Conservation (phyloP, 768 basidiomycete species). For the Amanita molliuscula region DNA sequence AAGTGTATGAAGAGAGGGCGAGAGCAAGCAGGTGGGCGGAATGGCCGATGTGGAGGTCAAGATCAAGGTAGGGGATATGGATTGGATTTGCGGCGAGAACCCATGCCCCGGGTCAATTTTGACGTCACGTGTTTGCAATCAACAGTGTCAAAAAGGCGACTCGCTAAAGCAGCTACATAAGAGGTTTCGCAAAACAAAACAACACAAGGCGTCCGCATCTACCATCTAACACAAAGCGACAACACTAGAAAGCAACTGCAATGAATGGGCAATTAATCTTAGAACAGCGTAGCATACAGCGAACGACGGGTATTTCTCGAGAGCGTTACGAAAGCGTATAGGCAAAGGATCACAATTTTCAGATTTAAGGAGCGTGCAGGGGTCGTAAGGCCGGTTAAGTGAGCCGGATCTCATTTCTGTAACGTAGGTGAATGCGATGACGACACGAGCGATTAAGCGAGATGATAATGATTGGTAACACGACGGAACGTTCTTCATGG, state of each 20-base stretch:
- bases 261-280: not conserved
- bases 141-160: not conserved
- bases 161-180: too few species aligned
- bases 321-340: slow-evolving; percentile 2
- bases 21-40: not conserved
- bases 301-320: not conserved
- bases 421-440: not conserved
- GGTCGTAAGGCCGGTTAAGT: not conserved
- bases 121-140: slow-evolving; percentile 5
- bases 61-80: not conserved
- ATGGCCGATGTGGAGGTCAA: not conserved
- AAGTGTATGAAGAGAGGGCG: not conserved
- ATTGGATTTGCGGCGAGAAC: not conserved
- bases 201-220: not conserved
- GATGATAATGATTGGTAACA: not conserved
- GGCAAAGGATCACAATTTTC: not conserved
- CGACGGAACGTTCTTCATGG: not conserved
- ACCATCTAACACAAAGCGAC: not conserved
- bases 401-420: not conserved
- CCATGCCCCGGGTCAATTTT: slow-evolving; percentile 6
- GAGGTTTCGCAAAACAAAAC: not conserved
- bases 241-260: not conserved
- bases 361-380: slow-evolving; percentile 3
- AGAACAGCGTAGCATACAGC: slow-evolving; percentile 5
- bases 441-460: not conserved